phyloP scores from a whole-genome alignment of 192 early-diverging fungal genomes.

The Backusella morwellensis region DNA sequence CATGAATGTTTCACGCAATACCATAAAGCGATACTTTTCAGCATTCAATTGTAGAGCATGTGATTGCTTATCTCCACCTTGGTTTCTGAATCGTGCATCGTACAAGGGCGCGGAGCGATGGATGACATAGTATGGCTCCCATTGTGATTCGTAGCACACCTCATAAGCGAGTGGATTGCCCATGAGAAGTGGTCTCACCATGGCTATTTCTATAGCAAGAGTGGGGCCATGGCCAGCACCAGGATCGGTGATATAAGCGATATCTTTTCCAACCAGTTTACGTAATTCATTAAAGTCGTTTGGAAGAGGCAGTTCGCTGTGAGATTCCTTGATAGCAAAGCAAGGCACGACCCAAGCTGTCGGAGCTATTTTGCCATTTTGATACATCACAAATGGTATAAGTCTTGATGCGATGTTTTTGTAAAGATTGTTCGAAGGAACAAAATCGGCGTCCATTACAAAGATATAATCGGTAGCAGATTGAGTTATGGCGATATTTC shows the following conservation, averaged over 20 bases:
- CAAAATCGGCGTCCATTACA: conserved; percentile 57
- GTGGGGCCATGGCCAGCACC: conserved; percentile 55
- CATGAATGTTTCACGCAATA: conserved; percentile 45
- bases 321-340: conserved; percentile 41
- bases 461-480: conserved; percentile 42
- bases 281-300: conserved; percentile 41
- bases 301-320: conserved; percentile 24
- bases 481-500: conserved; percentile 45
- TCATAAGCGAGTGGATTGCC: conserved; percentile 34
- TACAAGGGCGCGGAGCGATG: conserved; percentile 40
- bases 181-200: conserved; percentile 22
- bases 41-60: conserved; percentile 52
- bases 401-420: conserved; percentile 19
- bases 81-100: conserved; percentile 53
- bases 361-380: not conserved
- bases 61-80: conserved; percentile 56
- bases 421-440: conserved; percentile 42
- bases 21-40: conserved; percentile 42
- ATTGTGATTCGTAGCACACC: conserved; percentile 58
- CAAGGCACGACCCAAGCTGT: conserved; percentile 49
- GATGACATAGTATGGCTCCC: conserved; percentile 58
- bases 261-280: conserved; percentile 32
- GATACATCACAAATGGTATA: conserved; percentile 18
- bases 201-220: conserved; percentile 27
- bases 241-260: conserved; percentile 52